Percentiles rank a stretch among this genome's conserved stretches.
phyloP scores from a whole-genome alignment of 2,329 filamentous ascomycete genomes.

The Chrysosporium keratinophilum region DNA sequence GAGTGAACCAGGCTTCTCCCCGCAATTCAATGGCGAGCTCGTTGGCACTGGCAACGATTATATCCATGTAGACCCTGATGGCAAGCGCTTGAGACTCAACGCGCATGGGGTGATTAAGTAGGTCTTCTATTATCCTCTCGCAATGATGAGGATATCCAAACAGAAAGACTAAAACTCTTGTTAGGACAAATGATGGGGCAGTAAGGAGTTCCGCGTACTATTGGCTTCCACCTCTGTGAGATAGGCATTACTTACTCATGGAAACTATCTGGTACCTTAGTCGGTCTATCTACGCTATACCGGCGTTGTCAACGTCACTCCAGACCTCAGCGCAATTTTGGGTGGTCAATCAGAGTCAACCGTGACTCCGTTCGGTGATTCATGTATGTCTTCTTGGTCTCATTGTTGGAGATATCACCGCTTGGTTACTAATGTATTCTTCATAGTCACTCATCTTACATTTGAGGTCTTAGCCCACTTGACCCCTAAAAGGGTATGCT shows the following conservation, averaged over 20 bases:
- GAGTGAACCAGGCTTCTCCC: conserved; percentile 28
- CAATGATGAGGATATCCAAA: background rate
- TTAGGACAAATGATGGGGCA: conserved; percentile 27
- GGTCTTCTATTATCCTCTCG: conserved; percentile 7
- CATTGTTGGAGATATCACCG: background rate
- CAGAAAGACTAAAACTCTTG: background rate
- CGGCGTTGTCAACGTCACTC: conserved; percentile 30
- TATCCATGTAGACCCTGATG: conserved; percentile 34
- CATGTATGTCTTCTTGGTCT: conserved; percentile 26
- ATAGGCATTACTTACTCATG: background rate
- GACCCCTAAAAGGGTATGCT: background rate
- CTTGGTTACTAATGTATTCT: background rate
- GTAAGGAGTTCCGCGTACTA: conserved; percentile 18
- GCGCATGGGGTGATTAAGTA: conserved; percentile 35
- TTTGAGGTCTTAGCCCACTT: conserved; percentile 25
- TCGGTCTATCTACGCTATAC: conserved; percentile 34
- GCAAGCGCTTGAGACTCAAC: conserved; percentile 32
- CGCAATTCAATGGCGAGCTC: conserved; percentile 30
- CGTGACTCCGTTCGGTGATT: conserved; percentile 32
- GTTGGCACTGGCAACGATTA: conserved; percentile 35
- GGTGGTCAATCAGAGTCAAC: conserved; percentile 24
- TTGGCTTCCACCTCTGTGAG: background rate
- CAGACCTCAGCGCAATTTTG: conserved; percentile 28
- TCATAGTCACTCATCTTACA: conserved; percentile 28
- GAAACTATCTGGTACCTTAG: conserved; percentile 3